A percentile compares a stretch with the other conserved stretches of the same genome.
Evolutionary conservation across 768 basidiomycete genomes (phyloP).

Genomic region (Filobasidium wieringae): DNA sequence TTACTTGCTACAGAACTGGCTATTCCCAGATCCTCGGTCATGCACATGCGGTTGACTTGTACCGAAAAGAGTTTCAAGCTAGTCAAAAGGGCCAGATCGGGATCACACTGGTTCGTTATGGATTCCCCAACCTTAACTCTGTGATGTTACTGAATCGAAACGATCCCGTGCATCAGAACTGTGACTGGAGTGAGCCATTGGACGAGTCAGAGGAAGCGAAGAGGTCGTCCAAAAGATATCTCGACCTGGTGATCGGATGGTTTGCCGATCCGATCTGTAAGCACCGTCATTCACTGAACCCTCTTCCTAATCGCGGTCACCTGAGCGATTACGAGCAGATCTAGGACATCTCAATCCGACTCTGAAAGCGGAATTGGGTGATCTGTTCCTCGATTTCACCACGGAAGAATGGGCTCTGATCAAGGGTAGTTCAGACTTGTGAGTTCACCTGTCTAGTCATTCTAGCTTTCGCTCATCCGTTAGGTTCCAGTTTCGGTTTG

Average conservation of each 20-base stretch:
- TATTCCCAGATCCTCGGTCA: conserved; percentile 60
- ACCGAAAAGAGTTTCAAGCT: conserved; percentile 55
- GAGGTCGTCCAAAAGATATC: conserved; percentile 57
- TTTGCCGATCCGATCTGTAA: conserved; percentile 31
- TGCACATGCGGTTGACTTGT: conserved; percentile 55
- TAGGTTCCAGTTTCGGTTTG: conserved; percentile 5
- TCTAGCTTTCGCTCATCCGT: background rate
- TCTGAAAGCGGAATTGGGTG: conserved; percentile 14
- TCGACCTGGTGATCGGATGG: conserved; percentile 58
- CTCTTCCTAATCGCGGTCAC: background rate
- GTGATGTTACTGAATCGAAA: background rate
- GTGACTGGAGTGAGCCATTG: conserved; percentile 8
- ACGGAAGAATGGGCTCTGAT: conserved; percentile 27
- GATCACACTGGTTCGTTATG: conserved; percentile 66
- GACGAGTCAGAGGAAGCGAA: conserved; percentile 43
- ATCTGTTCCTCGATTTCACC: conserved; percentile 27
- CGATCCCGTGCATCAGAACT: conserved; percentile 17
- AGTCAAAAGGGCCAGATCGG: conserved; percentile 57
- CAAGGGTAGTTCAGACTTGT: conserved; percentile 34
- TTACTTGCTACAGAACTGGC: conserved; percentile 46
- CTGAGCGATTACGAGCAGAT: conserved; percentile 52
- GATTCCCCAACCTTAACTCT: conserved; percentile 41
- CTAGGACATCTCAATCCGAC: conserved; percentile 49
- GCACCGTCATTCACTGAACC: background rate
- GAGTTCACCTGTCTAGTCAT: background rate